Conservation (phyloP, 495 filamentous ascomycete species). For the Penicillium angulare region DNA sequence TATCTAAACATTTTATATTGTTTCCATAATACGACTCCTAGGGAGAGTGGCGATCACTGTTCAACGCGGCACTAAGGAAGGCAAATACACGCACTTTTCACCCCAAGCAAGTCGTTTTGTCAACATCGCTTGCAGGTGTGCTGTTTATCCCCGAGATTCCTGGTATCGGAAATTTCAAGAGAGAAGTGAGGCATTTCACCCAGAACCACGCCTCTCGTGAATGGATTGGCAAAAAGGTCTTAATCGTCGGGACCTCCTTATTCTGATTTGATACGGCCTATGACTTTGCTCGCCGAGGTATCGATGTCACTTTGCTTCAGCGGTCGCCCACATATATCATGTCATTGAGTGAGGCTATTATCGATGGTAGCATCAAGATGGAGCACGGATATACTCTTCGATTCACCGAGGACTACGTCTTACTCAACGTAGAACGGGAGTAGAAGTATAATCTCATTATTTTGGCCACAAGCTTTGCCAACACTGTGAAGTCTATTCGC, state of each 20-base stretch:
- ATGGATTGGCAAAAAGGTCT: neutral
- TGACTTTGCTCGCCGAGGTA: neutral
- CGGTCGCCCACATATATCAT: neutral
- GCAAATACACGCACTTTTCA: neutral
- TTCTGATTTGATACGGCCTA: conserved; percentile 22
- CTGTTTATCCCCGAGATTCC: neutral
- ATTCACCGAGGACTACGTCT: neutral
- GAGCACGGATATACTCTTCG: neutral
- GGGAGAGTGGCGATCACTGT: neutral
- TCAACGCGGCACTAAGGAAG: neutral
- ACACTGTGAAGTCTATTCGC: no score
- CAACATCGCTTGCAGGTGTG: neutral
- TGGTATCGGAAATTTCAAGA: neutral
- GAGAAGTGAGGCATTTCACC: neutral
- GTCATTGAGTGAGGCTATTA: neutral
- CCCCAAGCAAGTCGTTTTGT: neutral
- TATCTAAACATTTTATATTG: no score
- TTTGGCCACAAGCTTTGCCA: neutral
- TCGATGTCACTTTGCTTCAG: neutral
- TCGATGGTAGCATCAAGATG: neutral
- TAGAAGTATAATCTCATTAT: neutral
- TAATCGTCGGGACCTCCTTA: neutral
- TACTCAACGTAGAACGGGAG: neutral
- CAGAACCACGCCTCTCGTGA: neutral
- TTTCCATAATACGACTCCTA: no score